Conservation (phyloP, 2,329 filamentous ascomycete species). For the Fusarium secorum region DNA sequence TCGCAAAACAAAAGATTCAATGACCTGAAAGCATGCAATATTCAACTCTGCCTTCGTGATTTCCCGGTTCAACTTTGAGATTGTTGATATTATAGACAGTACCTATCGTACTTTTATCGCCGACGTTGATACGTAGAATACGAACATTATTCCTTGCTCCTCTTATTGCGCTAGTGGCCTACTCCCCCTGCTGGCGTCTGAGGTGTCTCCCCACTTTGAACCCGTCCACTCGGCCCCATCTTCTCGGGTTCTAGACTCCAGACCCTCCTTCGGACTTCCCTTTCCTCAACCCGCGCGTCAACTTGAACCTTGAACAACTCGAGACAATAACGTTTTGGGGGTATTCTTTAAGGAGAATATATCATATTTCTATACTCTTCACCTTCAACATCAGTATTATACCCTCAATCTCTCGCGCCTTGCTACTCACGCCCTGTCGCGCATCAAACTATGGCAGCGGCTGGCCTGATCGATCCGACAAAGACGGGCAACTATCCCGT, state of each 20-base stretch:
- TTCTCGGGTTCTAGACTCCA: slow-evolving; percentile 21
- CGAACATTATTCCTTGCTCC: not conserved
- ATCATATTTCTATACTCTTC: not conserved
- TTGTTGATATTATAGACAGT: not conserved
- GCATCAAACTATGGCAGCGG: slow-evolving; percentile 32
- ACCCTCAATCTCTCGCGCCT: not conserved
- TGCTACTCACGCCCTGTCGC: not conserved
- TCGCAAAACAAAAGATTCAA: too few species aligned
- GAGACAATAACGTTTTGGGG: not conserved
- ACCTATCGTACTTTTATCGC: not conserved
- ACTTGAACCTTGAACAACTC: slow-evolving; percentile 6
- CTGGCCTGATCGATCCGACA: slow-evolving; percentile 64
- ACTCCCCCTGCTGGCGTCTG: slow-evolving; percentile 8
- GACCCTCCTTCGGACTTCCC: slow-evolving; percentile 28
- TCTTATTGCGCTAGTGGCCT: not conserved
- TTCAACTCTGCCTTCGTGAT: not conserved
- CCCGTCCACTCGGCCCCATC: slow-evolving; percentile 12
- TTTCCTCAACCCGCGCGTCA: slow-evolving; percentile 20
- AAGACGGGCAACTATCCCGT: slow-evolving; percentile 69
- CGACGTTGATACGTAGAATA: not conserved
- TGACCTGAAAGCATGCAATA: not conserved
- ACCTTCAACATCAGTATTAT: not conserved
- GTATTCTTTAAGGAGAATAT: not conserved
- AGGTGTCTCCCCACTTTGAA: slow-evolving; percentile 8
- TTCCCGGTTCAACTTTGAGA: not conserved